Conservation (phyloP, 441 rosid species). For the Erysimum pusillum region DNA sequence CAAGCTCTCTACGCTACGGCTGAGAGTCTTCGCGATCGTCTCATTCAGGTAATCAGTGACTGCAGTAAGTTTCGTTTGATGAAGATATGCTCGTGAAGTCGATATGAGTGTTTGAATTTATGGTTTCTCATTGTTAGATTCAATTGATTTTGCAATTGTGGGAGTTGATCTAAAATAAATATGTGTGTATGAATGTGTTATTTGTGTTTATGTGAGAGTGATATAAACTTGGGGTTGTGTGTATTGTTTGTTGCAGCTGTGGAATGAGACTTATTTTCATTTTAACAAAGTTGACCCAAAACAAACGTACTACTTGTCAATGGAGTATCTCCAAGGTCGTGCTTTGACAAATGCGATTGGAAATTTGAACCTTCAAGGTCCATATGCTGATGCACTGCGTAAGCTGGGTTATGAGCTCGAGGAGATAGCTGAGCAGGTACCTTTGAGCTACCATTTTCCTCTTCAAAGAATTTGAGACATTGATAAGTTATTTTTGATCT, state of each 20-base stretch:
- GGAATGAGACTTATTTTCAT: constrained; percentile 91
- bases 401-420: constrained; percentile 86
- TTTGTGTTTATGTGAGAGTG: constrained; percentile 7
- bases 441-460: constrained; percentile 21
- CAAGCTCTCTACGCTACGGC: constrained; percentile 92
- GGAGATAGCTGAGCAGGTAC: constrained; percentile 86
- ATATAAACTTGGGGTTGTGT: constrained; percentile 18
- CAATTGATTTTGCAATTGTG: constrained; percentile 5
- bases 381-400: constrained; percentile 83
- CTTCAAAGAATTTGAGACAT: constrained; percentile 4
- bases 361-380: constrained; percentile 72
- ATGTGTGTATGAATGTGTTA: background rate
- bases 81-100: background rate
- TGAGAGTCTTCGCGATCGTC: constrained; percentile 93
- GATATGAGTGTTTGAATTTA: background rate
- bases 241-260: constrained; percentile 66
- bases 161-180: constrained; percentile 67
- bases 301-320: constrained; percentile 93
- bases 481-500: background rate
- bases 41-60: constrained; percentile 62
- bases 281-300: constrained; percentile 86
- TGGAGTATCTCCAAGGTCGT: constrained; percentile 99
- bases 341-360: constrained; percentile 94
- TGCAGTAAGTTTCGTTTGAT: background rate
- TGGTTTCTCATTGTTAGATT: background rate